Base-by-base conservation (phyloP, 192 early-diverging fungal species). In the Chytriomyces confervae region DNA sequence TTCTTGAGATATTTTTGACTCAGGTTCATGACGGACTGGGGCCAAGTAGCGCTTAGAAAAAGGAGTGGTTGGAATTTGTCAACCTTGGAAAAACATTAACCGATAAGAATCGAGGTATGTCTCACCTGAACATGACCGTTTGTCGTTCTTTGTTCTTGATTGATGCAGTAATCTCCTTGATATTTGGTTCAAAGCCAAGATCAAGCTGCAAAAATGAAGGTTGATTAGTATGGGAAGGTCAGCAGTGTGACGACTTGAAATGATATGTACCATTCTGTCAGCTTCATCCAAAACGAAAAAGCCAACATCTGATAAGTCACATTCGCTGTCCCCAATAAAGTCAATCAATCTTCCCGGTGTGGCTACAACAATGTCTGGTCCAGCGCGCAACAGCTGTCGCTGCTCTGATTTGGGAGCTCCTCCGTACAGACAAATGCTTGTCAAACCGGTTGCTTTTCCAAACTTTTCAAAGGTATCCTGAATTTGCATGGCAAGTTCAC, bases 271-370 rank as follows among this genome's bases (percentile, higher is more conserved):
- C 97, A 97, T 99, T 72, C 96, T 92, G 86, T 99, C 97, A 50
- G 95, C 96, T 85, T 98, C 97, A 79, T 99, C 97, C 61, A 98
- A 85, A 7, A 99, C 96, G 79, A 98, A 82, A 79, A 92, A 99
- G 2, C 89, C 88, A 11, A 98, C 93, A 53, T 91, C 80, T 36
- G 90, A 89, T 44, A 98, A 84, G 77, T 96, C 92, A 62, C 92
- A 89, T 36, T 69, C 48, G 16, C 63, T 50, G 18, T 72, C 49
- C 53, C 95, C 93, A 29, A 96, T 80, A 63, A 99, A 81, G 88
- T 99, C 98, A 49, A 98, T 86, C 77, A 99, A 84, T 47, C 98
- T 90, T 43, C 98, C 98, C 16, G 98, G 98, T 9, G 98, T 99
- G 7, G 97, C 98, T 1, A 99, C 93, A 65, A 95, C 86, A 61